Conservation (phyloP, 225 moss, liverwort and hornwort genomes). For the Antitrichia curtipendula region DNA sequence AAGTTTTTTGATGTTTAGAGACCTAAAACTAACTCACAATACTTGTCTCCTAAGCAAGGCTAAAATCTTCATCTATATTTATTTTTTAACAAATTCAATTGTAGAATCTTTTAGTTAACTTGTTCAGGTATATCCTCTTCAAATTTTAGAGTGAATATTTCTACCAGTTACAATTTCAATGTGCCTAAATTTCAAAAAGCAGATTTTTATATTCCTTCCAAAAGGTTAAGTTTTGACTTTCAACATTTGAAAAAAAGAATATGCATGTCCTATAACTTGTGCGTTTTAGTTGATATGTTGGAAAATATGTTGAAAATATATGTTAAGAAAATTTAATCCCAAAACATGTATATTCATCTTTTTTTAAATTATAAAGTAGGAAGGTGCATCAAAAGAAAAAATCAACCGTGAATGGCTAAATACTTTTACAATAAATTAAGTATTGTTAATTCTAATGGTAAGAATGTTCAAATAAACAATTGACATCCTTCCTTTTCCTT, state of each 20-base stretch:
- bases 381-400: neutral
- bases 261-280: neutral
- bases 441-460: no score
- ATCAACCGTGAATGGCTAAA: neutral
- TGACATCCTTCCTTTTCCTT: neutral
- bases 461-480: neutral
- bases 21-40: neutral
- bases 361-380: neutral
- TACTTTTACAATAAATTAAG: neutral
- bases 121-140: neutral
- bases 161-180: neutral
- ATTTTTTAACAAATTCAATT: neutral
- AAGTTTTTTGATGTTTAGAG: neutral
- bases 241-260: no score
- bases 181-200: neutral
- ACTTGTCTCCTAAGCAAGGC: rapidly evolving
- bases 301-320: neutral
- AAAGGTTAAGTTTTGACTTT: neutral
- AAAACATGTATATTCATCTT: neutral
- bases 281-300: rapidly evolving
- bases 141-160: neutral
- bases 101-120: neutral
- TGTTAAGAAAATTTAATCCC: neutral
- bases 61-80: neutral
- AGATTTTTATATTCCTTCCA: neutral